Evolutionary conservation across 2,329 filamentous ascomycete genomes (phyloP).

Genomic region (Paraconiothyrium brasiliense): DNA sequence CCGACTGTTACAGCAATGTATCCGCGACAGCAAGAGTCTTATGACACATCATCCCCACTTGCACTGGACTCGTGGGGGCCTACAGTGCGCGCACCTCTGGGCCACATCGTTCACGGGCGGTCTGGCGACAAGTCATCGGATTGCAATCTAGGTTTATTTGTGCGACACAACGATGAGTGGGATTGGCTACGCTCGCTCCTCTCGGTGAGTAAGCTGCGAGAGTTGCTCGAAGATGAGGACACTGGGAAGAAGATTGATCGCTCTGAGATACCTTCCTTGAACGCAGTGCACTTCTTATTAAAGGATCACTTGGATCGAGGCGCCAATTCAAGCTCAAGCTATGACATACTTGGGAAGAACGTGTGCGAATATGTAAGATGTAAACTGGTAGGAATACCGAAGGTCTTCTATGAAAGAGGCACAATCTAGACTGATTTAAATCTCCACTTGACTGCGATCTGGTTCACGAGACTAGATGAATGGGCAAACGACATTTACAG

Average conservation of each 20-base stretch:
- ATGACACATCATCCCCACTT: conserved; percentile 36
- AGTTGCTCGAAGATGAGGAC: conserved; percentile 5
- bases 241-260: conserved; percentile 16
- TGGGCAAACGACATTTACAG: neutral
- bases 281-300: conserved; percentile 52
- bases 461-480: no score
- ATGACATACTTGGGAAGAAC: conserved; percentile 56
- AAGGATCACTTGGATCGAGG: conserved; percentile 56
- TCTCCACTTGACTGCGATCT: neutral
- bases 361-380: conserved; percentile 16
- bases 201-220: conserved; percentile 9
- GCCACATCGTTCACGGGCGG: conserved; percentile 39
- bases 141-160: conserved; percentile 36
- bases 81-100: conserved; percentile 47
- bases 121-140: conserved; percentile 40
- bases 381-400: conserved; percentile 29
- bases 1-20: conserved; percentile 22
- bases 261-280: conserved; percentile 1
- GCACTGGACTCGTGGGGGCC: conserved; percentile 40
- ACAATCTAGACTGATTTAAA: conserved; percentile 18
- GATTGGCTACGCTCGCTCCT: conserved; percentile 31
- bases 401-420: conserved; percentile 25
- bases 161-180: conserved; percentile 33
- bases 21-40: conserved; percentile 26
- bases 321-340: conserved; percentile 51